Base-by-base conservation (phyloP, 139 green algal species). In the Mesotaenium endlicherianum region DNA sequence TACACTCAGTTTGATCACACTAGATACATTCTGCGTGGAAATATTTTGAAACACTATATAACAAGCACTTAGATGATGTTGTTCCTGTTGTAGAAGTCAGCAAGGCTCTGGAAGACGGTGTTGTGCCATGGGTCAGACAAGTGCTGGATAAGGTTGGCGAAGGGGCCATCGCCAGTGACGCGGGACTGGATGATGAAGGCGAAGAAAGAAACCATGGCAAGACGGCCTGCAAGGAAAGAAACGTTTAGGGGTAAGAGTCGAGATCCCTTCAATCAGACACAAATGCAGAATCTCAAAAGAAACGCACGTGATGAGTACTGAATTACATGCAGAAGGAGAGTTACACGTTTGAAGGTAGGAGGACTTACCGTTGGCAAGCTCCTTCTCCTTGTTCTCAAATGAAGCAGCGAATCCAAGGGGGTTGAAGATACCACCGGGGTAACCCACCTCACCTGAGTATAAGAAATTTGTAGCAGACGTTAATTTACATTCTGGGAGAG, bases 361-460 rank as follows among this genome's bases (percentile, higher is more conserved):
- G 31, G 14, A 41, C 75, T 76, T 47, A 82, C 81, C 95, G 86
- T 97, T 97, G 49, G 89, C 80, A 81, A 96, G 5, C 77, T 90
- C 87, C 86, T 90, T 90, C 74, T 85, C 81, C 87, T 90, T 89
- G 69, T 47, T 34, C 67, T 91, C 87, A 6, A 89, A 43, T 47
- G 58, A 41, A 3, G 36, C 42, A 11, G 45, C 17, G 49, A 86
- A 83, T 4, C 82, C 82, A 2, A 94, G 81, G 44, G 91, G 91
- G 87, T 94, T 92, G 77, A 94, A 94, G 80, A 90, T 88, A 57
- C 91, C 91, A 30, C 91, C 91, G 30, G 91, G 91, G 90, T 94
- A 94, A 40, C 91, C 91, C 26, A 89, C 81, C 64, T 94, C 81
- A 49, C 64, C 40, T 67, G 89, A 87, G 50, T 79, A 81, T 17